phyloP scores from a whole-genome alignment of 2,329 filamentous ascomycete species.

The Colletotrichum chlorophyti region DNA sequence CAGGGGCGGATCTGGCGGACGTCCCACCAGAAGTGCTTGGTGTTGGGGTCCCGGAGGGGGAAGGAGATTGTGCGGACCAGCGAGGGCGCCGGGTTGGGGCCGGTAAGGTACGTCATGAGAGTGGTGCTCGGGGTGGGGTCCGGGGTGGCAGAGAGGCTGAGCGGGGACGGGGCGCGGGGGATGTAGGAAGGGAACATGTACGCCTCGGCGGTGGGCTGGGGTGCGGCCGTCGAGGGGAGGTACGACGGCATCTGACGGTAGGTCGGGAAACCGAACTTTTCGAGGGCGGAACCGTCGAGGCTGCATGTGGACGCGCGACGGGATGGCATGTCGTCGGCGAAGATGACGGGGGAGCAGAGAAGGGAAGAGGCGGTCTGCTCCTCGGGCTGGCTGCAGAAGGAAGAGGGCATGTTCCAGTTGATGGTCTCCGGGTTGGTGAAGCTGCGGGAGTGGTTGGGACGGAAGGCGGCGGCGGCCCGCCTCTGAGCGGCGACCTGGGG shows the following conservation, averaged over 20 bases:
- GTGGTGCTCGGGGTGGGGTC: conserved; percentile 67
- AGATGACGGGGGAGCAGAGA: conserved; percentile 71
- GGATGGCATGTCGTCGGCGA: conserved; percentile 52
- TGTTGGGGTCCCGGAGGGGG: conserved; percentile 68
- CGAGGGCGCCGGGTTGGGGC: conserved; percentile 80
- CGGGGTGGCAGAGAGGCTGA: conserved; percentile 46
- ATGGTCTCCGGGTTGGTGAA: conserved; percentile 68
- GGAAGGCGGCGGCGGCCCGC: conserved; percentile 38
- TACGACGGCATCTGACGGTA: conserved; percentile 77
- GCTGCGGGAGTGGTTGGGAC: conserved; percentile 61
- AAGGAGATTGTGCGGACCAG: conserved; percentile 82
- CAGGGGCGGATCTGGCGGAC: conserved; percentile 86
- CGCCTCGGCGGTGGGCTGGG: conserved; percentile 43
- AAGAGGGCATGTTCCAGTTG: conserved; percentile 41
- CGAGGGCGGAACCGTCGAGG: conserved; percentile 70
- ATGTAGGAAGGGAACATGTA: conserved; percentile 55
- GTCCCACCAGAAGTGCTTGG: conserved; percentile 95
- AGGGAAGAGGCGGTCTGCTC: conserved; percentile 50
- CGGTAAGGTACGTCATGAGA: conserved; percentile 79
- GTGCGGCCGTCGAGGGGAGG: conserved; percentile 43
- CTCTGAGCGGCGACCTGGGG: conserved; percentile 38
- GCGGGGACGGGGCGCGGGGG: conserved; percentile 54
- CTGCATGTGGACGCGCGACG: conserved; percentile 72
- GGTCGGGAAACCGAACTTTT: conserved; percentile 81
- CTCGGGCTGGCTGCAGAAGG: conserved; percentile 39